Percentiles rank a stretch among this genome's conserved stretches.
Conservation (phyloP, 148 eudicot species). For the Pharnaceum exiguum region DNA sequence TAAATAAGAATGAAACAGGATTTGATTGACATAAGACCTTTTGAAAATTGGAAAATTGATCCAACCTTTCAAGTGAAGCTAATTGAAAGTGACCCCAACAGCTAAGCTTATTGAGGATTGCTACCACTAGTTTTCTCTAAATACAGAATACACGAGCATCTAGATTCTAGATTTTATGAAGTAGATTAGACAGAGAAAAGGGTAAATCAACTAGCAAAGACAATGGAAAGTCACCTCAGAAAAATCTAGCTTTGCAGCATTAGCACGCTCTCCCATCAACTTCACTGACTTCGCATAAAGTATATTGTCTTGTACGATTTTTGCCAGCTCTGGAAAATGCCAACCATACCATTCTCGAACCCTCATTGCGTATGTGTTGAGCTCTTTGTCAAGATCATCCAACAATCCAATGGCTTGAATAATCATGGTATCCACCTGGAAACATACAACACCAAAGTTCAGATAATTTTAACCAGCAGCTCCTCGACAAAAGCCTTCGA, state of each 20-base stretch:
- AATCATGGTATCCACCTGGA: conserved; percentile 94
- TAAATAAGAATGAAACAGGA: too few relatives aligned
- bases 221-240: conserved; percentile 59
- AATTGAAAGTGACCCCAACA: too few relatives aligned
- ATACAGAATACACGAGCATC: too few relatives aligned
- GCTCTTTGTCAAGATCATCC: conserved; percentile 97
- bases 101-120: too few relatives aligned
- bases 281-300: conserved; percentile 81
- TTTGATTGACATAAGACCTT: too few relatives aligned
- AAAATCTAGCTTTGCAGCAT: conserved; percentile 86
- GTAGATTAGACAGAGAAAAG: neutral
- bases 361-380: conserved; percentile 96
- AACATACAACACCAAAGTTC: neutral
- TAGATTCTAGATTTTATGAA: too few relatives aligned
- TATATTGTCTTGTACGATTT: conserved; percentile 84
- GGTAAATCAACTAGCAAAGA: neutral
- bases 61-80: too few relatives aligned
- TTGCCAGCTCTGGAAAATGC: conserved; percentile 99
- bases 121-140: too few relatives aligned
- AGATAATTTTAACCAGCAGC: too few relatives aligned
- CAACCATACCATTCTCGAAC: conserved; percentile 98
- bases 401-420: conserved; percentile 93
- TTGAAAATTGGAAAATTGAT: too few relatives aligned
- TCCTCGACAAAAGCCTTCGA: too few relatives aligned
- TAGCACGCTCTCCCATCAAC: conserved; percentile 72